Evolutionary conservation across 176 grass and related monocot species (phyloP).

Genomic region (Ensete glaucum): DNA sequence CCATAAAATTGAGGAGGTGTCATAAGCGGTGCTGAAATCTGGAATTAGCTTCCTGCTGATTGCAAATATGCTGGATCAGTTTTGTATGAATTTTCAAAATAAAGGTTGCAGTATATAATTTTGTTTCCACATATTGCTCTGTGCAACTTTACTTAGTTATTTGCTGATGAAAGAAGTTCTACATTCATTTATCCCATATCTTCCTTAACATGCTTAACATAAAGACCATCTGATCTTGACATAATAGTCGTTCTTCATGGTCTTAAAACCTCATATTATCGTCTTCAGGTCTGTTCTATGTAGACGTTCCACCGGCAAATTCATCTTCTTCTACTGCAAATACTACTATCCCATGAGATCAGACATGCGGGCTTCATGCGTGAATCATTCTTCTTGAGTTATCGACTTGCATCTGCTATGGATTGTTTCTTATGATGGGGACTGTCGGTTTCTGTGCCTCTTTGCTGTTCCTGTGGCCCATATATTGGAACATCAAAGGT

Average conservation of each 20-base stretch:
- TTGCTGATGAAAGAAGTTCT: too few species aligned
- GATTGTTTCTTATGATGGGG: slow-evolving; percentile 8
- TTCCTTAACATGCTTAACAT: too few species aligned
- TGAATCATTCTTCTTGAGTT: background rate
- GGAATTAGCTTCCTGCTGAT: too few species aligned
- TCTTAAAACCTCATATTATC: background rate
- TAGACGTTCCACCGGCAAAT: background rate
- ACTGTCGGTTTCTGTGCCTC: background rate
- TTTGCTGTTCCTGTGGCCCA: background rate
- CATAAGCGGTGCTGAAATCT: too few species aligned
- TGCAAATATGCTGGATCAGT: too few species aligned
- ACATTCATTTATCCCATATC: too few species aligned
- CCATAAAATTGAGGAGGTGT: too few species aligned
- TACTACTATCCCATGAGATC: slow-evolving; percentile 3
- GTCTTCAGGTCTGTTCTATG: background rate
- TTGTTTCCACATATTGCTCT: too few species aligned
- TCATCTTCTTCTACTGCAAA: slow-evolving; percentile 17
- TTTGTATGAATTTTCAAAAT: too few species aligned
- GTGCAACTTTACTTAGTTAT: too few species aligned
- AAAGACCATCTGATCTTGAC: too few species aligned
- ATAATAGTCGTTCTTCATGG: background rate
- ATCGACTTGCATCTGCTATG: slow-evolving; percentile 6
- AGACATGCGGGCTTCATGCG: slow-evolving; percentile 16
- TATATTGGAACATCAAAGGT: background rate
- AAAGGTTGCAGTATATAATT: too few species aligned